Base-by-base conservation (phyloP, 73 alveolate genomes). In the Paramecium caudatum region DNA sequence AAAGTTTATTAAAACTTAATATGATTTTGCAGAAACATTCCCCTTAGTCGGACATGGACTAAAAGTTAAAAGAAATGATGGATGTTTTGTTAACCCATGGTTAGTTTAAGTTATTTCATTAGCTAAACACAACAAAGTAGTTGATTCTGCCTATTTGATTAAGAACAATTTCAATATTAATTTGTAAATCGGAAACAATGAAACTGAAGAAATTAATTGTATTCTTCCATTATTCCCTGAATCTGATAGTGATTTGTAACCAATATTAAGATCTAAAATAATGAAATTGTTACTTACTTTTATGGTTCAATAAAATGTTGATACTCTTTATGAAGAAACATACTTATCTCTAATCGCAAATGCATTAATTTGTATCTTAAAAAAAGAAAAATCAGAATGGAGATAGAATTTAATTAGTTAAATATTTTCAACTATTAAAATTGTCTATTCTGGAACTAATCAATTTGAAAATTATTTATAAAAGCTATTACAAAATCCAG, bases 11-110 rank as follows among this genome's bases (percentile, higher is more conserved):
- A 63, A 63, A 10, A 32, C 80, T 13, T 41, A 83, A 61, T 83
- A 83, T 83, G 92, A 83, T 17, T 83, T 83, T 47, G 92, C 34
- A 10, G 85, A 32, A 32, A 50, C 50, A 7, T 83, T 83, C 84
- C 92, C 92, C 4, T 70, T 83, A 23, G 65, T 83, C 34, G 92
- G 92, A 0, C 49, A 83, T 32, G 82, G 83, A 0, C 9, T 61
- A 32, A 19, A 83, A 50, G 82, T 83, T 6, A 34, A 83, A 15
- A 50, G 82, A 83, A 16, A 23, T 13, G 84, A 55, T 61, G 92
- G 85, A 47, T 65, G 86, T 33, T 25, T 32, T 45, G 47, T 83
- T 23, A 83, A 83, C 19, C 70, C 86, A 45, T 83, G 45, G 68
- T 16, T 83, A 19, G 17, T 83, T 27, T 33, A 61, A 10, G 82